Evolutionary conservation across 225 moss, liverwort and hornwort species (phyloP).

Genomic region (Pleurozium schreberi): DNA sequence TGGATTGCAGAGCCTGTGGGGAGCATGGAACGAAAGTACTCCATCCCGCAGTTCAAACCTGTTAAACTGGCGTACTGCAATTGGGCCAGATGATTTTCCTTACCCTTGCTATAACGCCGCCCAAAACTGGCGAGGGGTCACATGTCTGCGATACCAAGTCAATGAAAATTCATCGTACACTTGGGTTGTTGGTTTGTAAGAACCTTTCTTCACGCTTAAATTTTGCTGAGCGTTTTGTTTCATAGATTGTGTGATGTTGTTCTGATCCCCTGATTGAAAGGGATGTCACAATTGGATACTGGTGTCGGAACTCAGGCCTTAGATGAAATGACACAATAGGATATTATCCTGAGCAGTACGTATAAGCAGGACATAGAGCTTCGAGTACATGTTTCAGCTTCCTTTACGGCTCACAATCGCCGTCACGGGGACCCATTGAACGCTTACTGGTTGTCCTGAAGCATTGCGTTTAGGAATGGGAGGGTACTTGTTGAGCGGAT

Average conservation of each 20-base stretch:
- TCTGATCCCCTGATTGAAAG: neutral
- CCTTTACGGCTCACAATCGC: neutral
- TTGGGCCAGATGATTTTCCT: neutral
- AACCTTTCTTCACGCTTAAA: neutral
- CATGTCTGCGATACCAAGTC: neutral
- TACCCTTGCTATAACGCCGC: neutral
- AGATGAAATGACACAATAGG: neutral
- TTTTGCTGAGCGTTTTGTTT: neutral
- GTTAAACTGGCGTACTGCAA: neutral
- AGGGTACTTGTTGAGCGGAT: no score
- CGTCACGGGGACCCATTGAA: no score
- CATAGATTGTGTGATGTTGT: neutral
- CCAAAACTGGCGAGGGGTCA: neutral
- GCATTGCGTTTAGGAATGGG: no score
- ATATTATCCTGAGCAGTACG: neutral
- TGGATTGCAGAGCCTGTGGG: slow-evolving; percentile 11
- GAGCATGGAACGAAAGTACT: neutral
- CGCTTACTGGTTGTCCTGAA: no score
- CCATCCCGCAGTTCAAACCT: neutral
- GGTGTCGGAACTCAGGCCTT: neutral
- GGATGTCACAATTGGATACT: neutral
- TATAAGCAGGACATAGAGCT: neutral
- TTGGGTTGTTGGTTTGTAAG: neutral
- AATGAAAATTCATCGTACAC: neutral
- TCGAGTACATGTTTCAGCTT: no score